A percentile compares a stretch with the other conserved stretches of the same genome.
Conservation (phyloP, 2,329 filamentous ascomycete species). For the Cercospora sp. region DNA sequence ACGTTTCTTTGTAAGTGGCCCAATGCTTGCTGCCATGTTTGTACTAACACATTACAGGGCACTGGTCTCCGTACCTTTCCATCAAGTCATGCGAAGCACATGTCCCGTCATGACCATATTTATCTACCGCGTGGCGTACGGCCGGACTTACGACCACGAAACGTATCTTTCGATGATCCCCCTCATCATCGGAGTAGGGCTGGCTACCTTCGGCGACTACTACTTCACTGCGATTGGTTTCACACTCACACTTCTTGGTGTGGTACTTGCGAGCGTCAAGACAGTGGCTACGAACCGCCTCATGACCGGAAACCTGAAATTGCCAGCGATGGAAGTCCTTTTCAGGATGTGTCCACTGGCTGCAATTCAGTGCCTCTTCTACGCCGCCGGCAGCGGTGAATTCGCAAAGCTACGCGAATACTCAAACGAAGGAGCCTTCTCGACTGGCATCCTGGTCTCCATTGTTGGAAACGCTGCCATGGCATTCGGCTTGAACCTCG, state of each 20-base stretch:
- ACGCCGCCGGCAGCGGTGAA: slow-evolving; percentile 43
- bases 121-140: slow-evolving; percentile 60
- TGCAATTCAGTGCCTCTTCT: slow-evolving; percentile 26
- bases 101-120: slow-evolving; percentile 63
- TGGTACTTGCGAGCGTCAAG: slow-evolving; percentile 49
- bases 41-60: slow-evolving; percentile 16
- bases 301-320: slow-evolving; percentile 61
- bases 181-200: slow-evolving; percentile 60
- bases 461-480: slow-evolving; percentile 39
- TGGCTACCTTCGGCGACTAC: slow-evolving; percentile 64
- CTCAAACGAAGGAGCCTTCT: slow-evolving; percentile 30
- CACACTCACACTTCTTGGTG: slow-evolving; percentile 42
- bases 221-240: slow-evolving; percentile 58
- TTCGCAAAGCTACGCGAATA: slow-evolving; percentile 27
- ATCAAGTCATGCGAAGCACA: slow-evolving; percentile 64
- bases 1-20: slow-evolving; percentile 55
- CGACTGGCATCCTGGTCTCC: slow-evolving; percentile 25
- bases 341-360: slow-evolving; percentile 39
- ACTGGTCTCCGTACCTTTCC: slow-evolving; percentile 62
- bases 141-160: slow-evolving; percentile 56
- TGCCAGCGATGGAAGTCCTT: slow-evolving; percentile 62
- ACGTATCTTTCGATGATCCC: slow-evolving; percentile 63
- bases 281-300: slow-evolving; percentile 65
- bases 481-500: slow-evolving; percentile 41
- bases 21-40: not conserved